phyloP scores from a whole-genome alignment of 139 green algal genomes.

The Picochlorum sp. region DNA sequence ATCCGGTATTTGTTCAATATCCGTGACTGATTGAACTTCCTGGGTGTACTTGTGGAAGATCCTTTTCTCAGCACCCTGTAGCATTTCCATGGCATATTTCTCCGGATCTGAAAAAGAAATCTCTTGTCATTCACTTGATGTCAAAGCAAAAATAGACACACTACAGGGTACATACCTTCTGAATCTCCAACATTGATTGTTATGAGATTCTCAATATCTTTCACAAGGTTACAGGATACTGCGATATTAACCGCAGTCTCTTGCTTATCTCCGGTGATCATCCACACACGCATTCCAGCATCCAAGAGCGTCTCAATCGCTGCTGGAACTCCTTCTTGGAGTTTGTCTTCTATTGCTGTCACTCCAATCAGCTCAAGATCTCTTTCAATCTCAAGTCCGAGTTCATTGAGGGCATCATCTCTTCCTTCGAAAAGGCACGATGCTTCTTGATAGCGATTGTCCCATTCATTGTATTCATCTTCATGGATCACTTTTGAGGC shows the following conservation, averaged over 20 bases:
- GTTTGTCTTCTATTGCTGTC: constrained; percentile 98
- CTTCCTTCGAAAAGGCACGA: constrained; percentile 38
- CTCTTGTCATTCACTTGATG: neutral
- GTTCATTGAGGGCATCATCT: constrained; percentile 48
- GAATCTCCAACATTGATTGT: constrained; percentile 48
- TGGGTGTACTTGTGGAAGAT: neutral
- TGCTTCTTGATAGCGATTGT: constrained; percentile 46
- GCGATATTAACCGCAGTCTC: constrained; percentile 93
- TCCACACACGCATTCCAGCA: constrained; percentile 82
- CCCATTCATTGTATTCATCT: constrained; percentile 40
- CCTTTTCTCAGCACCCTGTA: neutral
- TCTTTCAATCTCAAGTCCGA: constrained; percentile 54
- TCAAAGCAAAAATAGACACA: constrained; percentile 8
- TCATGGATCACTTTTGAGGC: constrained; percentile 35
- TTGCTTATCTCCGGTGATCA: constrained; percentile 81
- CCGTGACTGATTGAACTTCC: neutral
- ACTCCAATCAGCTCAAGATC: constrained; percentile 82
- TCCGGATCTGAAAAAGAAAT: neutral
- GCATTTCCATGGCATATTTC: neutral
- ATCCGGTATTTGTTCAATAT: constrained; percentile 10
- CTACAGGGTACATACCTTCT: neutral
- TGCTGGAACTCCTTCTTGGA: constrained; percentile 79
- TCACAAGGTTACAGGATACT: constrained; percentile 77
- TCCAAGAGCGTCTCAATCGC: constrained; percentile 77
- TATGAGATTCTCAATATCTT: constrained; percentile 45